Conservation (phyloP, 73 alveolate species). For the Paramecium pentaurelia region DNA sequence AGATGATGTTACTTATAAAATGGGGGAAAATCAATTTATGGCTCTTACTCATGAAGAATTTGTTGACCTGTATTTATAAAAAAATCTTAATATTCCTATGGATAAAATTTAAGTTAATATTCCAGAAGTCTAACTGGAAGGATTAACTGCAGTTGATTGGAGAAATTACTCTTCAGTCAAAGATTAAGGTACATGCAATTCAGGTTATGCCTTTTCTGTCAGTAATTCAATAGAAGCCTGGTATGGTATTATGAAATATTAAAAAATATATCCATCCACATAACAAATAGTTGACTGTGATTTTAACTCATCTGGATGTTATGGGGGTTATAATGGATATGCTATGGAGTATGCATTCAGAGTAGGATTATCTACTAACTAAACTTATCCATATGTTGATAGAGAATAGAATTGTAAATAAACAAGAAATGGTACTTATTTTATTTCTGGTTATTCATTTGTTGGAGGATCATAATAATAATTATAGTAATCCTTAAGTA, state of each 20-base stretch:
- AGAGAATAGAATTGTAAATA: background rate
- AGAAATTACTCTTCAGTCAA: conserved; percentile 66
- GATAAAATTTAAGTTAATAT: background rate
- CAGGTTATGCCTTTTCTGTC: conserved; percentile 82
- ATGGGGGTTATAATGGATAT: background rate
- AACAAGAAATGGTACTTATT: background rate
- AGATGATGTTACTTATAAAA: background rate
- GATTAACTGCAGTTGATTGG: conserved; percentile 49
- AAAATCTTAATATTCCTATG: background rate
- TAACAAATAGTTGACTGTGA: conserved; percentile 50
- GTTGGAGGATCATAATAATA: background rate
- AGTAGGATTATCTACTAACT: conserved; percentile 9
- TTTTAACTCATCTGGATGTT: background rate
- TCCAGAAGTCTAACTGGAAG: background rate
- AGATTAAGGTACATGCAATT: conserved; percentile 75
- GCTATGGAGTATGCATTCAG: background rate
- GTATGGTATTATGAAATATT: conserved; percentile 24
- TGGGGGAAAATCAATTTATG: conserved; percentile 31
- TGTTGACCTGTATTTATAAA: background rate
- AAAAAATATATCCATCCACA: background rate
- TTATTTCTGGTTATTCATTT: background rate
- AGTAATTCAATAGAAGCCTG: conserved; percentile 67
- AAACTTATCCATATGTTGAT: conserved; percentile 68
- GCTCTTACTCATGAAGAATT: background rate
- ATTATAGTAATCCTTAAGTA: background rate